Evolutionary conservation across 805 yeast species (phyloP), one percentile per base, ranked within the genome.

Genomic region (Candida oleophila): DNA sequence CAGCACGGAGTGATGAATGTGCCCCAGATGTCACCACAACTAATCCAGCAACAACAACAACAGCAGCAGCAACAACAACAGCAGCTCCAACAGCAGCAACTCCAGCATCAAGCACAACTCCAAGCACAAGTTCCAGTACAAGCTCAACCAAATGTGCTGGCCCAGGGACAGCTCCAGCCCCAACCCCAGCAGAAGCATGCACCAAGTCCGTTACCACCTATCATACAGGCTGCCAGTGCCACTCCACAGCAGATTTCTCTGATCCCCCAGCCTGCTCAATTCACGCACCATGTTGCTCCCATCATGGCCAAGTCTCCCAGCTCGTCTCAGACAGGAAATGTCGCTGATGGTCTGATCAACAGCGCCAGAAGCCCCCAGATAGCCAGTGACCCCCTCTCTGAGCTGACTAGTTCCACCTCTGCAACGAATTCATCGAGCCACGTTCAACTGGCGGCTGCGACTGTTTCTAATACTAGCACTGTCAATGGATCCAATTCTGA

Each of bases 101-200:
- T 25, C 3, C 43, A 34, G 16, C 22, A 37, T 5, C 39, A 51
- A 28, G 48, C 25, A 42, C 43, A 44, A 12, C 35, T 32, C 5
- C 42, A 44, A 42, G 46, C 25, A 33, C 42, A 42, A 34, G 53
- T 38, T 21, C 42, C 21, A 35, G 37, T 45, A 3, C 58, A 54
- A 43, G 56, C 54, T 41, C 52, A 49, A 44, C 55, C 46, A 42
- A 55, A 50, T 43, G 49, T 46, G 35, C 42, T 43, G 33, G 45
- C 62, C 51, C 43, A 37, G 22, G 16, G n/a, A 15, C 38, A n/a
- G 25, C 33, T n/a, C 42, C 18, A 11, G 28, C 36, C 12, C 11
- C 43, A 40, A 36, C 16, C 11, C 16, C 41, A 28, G 14, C 35
- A 25, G 11, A 19, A 19, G 14, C 36, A 30, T 3, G 22, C 20